Conservation (phyloP, 768 basidiomycete species). For the Gymnopilus junonius region DNA sequence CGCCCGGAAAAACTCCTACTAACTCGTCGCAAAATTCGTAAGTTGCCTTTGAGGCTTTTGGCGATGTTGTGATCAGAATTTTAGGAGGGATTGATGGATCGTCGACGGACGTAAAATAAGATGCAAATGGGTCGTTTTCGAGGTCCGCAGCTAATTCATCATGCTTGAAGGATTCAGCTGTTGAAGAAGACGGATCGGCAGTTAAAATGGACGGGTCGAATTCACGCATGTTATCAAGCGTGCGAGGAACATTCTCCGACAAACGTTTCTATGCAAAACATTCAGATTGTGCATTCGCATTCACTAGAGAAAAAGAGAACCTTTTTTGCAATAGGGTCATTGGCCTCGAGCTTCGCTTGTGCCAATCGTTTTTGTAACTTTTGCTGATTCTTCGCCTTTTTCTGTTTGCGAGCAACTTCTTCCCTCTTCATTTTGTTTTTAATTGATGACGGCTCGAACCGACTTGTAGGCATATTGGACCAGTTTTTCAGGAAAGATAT, state of each 20-base stretch:
- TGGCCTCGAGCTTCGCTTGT: conserved; percentile 74
- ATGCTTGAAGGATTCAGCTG: conserved; percentile 31
- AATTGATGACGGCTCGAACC: conserved; percentile 70
- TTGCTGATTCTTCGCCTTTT: conserved; percentile 76
- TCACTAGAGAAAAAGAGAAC: conserved; percentile 41
- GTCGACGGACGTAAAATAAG: conserved; percentile 71
- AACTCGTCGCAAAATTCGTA: conserved; percentile 95
- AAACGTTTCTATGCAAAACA: conserved; percentile 66
- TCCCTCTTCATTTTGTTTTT: conserved; percentile 91
- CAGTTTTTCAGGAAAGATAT: background rate
- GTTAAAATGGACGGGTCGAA: conserved; percentile 74
- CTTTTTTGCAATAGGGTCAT: conserved; percentile 78
- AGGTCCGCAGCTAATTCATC: conserved; percentile 72
- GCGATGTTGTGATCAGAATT: conserved; percentile 89
- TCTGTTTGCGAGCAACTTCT: conserved; percentile 71
- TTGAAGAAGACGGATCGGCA: conserved; percentile 51
- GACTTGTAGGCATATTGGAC: conserved; percentile 52
- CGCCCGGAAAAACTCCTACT: conserved; percentile 87
- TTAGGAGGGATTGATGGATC: conserved; percentile 81
- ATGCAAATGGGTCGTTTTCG: conserved; percentile 75
- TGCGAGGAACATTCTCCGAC: conserved; percentile 84
- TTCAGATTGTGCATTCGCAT: background rate
- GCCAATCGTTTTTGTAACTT: conserved; percentile 85
- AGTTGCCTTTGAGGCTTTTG: conserved; percentile 84
- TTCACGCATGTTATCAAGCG: conserved; percentile 92